Conservation (phyloP, 2,329 filamentous ascomycete genomes). For the Chaetomium globosum region DNA sequence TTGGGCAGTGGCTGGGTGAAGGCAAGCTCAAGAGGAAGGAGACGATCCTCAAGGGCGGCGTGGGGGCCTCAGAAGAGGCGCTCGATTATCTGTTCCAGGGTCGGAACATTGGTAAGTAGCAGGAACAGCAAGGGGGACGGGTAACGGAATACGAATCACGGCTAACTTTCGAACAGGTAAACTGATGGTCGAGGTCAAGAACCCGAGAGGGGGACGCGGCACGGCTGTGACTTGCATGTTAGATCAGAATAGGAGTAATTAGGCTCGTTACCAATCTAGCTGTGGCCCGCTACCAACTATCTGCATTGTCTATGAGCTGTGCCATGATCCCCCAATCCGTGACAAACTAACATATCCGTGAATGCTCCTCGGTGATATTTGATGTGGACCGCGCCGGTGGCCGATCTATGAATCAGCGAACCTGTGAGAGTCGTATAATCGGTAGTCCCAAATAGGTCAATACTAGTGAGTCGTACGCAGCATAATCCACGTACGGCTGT, state of each 20-base stretch:
- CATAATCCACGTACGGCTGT: background rate
- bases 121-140: no score
- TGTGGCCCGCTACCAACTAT: background rate
- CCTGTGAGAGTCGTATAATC: background rate
- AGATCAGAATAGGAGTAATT: background rate
- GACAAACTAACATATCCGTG: no score
- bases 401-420: no score
- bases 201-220: slow-evolving; percentile 27
- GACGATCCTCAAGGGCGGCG: slow-evolving; percentile 69
- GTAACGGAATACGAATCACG: background rate
- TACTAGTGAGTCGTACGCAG: no score
- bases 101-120: slow-evolving; percentile 62
- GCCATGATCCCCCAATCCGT: no score
- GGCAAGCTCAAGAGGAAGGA: slow-evolving; percentile 74
- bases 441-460: no score
- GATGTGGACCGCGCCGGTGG: no score
- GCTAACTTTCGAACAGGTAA: slow-evolving; percentile 31
- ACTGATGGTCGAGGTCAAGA: slow-evolving; percentile 37
- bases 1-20: slow-evolving; percentile 68
- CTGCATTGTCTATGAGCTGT: background rate
- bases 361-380: no score
- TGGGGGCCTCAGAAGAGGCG: slow-evolving; percentile 64
- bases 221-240: slow-evolving; percentile 21
- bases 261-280: background rate
- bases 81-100: slow-evolving; percentile 68